Conservation (phyloP, 148 eudicot species). For the Salicornia ramosissima region DNA sequence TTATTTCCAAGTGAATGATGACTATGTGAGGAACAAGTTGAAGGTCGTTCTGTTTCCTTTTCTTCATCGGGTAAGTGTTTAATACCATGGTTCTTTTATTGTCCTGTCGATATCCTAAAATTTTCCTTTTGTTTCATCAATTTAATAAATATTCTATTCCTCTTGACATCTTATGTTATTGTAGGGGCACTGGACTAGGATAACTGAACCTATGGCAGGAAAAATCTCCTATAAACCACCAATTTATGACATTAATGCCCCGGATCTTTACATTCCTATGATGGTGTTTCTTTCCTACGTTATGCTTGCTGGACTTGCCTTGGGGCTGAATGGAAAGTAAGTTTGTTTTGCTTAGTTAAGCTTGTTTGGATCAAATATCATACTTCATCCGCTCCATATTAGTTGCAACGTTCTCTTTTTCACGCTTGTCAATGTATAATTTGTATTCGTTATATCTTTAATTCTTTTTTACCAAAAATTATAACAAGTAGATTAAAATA, state of each 20-base stretch:
- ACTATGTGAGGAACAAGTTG: conserved; percentile 90
- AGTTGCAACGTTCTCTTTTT: too few relatives aligned
- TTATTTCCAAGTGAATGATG: conserved; percentile 97
- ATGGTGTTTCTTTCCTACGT: conserved; percentile 95
- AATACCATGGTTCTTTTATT: conserved; percentile 1
- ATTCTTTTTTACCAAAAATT: too few relatives aligned
- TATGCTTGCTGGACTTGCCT: conserved; percentile 67
- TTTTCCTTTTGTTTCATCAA: neutral
- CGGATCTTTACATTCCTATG: conserved; percentile 85
- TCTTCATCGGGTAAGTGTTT: conserved; percentile 76
- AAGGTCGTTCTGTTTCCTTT: conserved; percentile 90
- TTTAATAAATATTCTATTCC: neutral
- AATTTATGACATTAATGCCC: conserved; percentile 86
- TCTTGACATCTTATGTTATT: neutral
- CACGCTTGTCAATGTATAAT: too few relatives aligned
- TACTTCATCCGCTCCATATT: neutral
- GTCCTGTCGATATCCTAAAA: neutral
- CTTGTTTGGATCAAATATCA: conserved; percentile 9
- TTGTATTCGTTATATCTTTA: too few relatives aligned
- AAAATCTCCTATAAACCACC: conserved; percentile 96
- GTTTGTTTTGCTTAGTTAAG: too few relatives aligned
- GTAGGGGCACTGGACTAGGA: conserved; percentile 96
- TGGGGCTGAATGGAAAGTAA: conserved; percentile 93
- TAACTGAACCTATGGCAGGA: conserved; percentile 94
- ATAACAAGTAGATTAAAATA: too few relatives aligned